Evolutionary conservation across 176 grass and related monocot genomes (phyloP).

Genomic region (Microstegium vimineum): DNA sequence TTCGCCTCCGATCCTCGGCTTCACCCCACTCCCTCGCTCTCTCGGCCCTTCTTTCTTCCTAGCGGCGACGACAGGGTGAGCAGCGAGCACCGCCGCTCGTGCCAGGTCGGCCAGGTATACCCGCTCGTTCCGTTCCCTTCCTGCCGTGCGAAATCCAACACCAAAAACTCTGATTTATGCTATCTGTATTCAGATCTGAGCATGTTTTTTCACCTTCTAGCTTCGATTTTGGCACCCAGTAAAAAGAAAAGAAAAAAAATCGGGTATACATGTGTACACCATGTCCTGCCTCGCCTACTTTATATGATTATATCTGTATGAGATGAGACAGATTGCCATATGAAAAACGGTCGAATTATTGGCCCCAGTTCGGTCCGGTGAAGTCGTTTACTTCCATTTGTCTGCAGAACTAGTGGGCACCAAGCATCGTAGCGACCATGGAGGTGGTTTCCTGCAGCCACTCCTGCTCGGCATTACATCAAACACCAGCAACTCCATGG

Average conservation of each 20-base stretch:
- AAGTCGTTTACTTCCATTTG: not conserved
- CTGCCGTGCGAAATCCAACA: not conserved
- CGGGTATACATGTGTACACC: not conserved
- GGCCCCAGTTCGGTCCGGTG: not conserved
- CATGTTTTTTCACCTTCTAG: not conserved
- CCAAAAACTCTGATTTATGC: not conserved
- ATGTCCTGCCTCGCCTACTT: not conserved
- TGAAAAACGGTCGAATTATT: not conserved
- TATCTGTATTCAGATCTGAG: not conserved
- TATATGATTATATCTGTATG: not conserved
- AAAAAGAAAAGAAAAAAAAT: too few species aligned
- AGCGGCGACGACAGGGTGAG: not conserved
- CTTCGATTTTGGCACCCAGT: not conserved
- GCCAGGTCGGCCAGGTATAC: not conserved
- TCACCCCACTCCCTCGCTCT: not conserved
- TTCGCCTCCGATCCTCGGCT: not conserved
- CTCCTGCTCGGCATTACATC: slow-evolving; percentile 53
- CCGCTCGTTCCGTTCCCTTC: not conserved
- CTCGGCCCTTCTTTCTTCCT: not conserved
- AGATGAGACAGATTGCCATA: not conserved
- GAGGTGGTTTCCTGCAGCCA: slow-evolving; percentile 67
- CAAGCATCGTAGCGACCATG: slow-evolving; percentile 26
- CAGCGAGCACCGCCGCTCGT: not conserved
- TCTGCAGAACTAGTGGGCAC: slow-evolving; percentile 22
- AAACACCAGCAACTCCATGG: slow-evolving; percentile 31